Conservation (phyloP, 2,329 filamentous ascomycete species). For the Xylariaceae sp. region DNA sequence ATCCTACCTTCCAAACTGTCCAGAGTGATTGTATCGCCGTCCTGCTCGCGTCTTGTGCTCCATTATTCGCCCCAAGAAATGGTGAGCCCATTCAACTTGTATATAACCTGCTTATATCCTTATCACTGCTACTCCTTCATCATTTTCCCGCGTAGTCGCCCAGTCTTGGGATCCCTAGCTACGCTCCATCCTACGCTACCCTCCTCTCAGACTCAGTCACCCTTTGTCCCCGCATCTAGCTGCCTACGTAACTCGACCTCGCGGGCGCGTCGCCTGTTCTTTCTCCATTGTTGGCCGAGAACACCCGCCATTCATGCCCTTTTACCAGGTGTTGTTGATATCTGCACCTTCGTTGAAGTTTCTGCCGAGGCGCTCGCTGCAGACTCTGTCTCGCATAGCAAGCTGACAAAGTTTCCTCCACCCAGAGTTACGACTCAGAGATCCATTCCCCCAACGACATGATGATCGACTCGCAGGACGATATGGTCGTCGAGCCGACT, state of each 20-base stretch:
- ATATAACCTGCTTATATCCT: slow-evolving; percentile 1
- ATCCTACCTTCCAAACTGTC: background rate
- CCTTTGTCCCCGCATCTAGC: background rate
- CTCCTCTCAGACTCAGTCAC: slow-evolving; percentile 1
- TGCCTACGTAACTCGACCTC: background rate
- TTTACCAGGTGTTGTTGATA: background rate
- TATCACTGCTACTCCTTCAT: slow-evolving; percentile 2
- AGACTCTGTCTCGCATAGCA: background rate
- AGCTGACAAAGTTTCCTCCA: slow-evolving; percentile 20
- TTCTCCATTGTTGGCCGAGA: background rate
- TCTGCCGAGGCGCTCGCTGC: background rate
- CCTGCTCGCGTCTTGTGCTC: background rate
- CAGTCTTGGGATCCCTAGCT: slow-evolving; percentile 1
- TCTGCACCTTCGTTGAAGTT: background rate
- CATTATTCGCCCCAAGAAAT: slow-evolving; percentile 12
- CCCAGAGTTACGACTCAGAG: slow-evolving; percentile 45
- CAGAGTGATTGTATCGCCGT: background rate
- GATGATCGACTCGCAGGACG: slow-evolving; percentile 51
- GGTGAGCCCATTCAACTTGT: slow-evolving; percentile 17
- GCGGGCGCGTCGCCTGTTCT: background rate
- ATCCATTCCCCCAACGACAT: slow-evolving; percentile 52
- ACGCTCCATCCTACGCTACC: background rate
- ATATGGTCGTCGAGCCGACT: slow-evolving; percentile 43
- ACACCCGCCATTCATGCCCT: background rate
- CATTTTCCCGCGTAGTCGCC: slow-evolving; percentile 1